Base-by-base conservation (phyloP, 2,329 filamentous ascomycete genomes). In the Rhynchosporium secalis region DNA sequence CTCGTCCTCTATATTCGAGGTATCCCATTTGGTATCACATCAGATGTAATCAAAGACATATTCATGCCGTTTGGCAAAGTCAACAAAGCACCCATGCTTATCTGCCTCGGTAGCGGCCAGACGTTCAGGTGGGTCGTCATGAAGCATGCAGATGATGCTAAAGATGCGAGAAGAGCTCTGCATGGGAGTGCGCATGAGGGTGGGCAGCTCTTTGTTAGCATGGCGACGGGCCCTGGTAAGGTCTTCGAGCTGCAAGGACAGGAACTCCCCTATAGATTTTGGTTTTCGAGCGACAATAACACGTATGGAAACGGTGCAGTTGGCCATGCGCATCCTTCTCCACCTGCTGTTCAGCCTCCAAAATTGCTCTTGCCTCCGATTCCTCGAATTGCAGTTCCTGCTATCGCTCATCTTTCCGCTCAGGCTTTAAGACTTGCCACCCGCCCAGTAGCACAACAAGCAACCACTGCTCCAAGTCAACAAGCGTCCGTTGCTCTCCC, bases 1-100 rank as follows among this genome's bases (percentile, higher is more conserved):
- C 67, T 69, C 45, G 65, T 60, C 2, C 48, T 72, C 10, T 71
- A 70, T 54, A 63, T 71, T 8, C 26, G 36, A 40, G 70, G 70
- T 1, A 26, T 71, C 0, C 66, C 69, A 41, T 49, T 40, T 62
- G 63, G 58, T 28, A 61, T 38, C 59, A 61, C 3, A 36, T 40
- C 45, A 5, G 29, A 26, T 15, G 59, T 52, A 10, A 60, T 69
- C 28, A 31, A 51, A 7, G 45, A 38, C 5, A 58, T 71, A 10
- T 67, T 72, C 52, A 49, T 59, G 20, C 33, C 40, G 12, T 66
- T 62, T 45, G 69, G 63, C 36, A 57, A 43, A 2, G 62, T 69
- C 20, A 63, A 62, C 4, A 68, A 60, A 36, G 62, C 52, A 31
- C 65, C 69, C 0, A 52, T 51, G 1, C 49, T 72, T 8, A 66